phyloP scores from a whole-genome alignment of 176 grass and related monocot genomes.

The Carex scoparia region DNA sequence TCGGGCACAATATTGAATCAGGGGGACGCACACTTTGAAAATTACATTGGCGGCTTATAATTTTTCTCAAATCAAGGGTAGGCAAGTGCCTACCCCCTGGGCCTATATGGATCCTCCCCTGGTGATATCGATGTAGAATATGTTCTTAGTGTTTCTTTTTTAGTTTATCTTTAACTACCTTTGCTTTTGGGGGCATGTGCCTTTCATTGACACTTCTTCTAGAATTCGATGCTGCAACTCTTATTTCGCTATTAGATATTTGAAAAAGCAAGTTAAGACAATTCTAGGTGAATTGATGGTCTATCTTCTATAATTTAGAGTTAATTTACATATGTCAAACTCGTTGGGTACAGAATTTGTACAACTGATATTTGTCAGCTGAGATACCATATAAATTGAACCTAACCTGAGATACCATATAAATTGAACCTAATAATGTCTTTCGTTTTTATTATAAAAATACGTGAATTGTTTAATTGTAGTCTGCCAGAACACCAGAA shows the following conservation, averaged over 20 bases:
- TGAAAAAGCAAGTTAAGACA: neutral
- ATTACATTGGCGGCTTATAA: too few species aligned
- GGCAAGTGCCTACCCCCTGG: too few species aligned
- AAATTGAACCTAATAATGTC: neutral
- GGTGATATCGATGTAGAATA: neutral
- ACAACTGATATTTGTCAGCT: neutral
- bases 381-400: neutral
- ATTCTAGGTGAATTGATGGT: neutral
- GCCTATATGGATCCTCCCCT: too few species aligned
- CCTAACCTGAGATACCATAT: neutral
- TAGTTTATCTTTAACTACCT: neutral
- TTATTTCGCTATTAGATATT: neutral
- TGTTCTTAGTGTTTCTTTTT: conserved; percentile 2
- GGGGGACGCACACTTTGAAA: too few species aligned
- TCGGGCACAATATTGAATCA: too few species aligned
- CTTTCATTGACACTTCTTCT: neutral
- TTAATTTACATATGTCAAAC: neutral
- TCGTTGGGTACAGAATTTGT: neutral
- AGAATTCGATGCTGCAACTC: neutral
- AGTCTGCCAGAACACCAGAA: neutral
- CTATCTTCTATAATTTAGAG: neutral
- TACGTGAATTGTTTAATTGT: neutral
- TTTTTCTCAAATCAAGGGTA: too few species aligned
- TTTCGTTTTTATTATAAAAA: neutral
- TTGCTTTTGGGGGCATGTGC: neutral